Base-by-base conservation (phyloP, 352 stramenopile genomes). In the Pilasporangium apinafurcum region DNA sequence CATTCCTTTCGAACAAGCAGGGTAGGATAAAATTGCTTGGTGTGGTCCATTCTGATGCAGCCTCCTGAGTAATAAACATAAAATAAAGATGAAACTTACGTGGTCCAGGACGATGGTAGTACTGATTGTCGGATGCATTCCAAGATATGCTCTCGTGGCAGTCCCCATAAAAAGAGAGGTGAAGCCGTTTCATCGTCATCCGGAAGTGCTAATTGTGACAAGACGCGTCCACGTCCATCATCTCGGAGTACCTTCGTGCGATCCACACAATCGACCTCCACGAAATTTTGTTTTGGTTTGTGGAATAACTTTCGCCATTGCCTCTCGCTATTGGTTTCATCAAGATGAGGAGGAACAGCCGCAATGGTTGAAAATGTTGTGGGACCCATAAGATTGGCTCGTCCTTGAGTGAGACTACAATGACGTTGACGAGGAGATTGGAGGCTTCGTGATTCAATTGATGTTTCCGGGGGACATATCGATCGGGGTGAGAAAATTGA, bases 121-220 rank as follows among this genome's bases (percentile, higher is more conserved):
- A 91, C 59, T 0, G 79, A 85, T 48, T 87, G 79, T 4, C 73
- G 70, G 39, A 91, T 87, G 50, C 81, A 91, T 25, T 86, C 73
- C 32, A 88, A 53, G 35, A 87, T 79, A 37, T 88, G 69, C 33
- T 88, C 75, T 17, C 73, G 59, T 24, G 79, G 75, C 34, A 88
- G 47, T 0, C 71, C 71, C 79, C 79, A 88, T 16, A 83, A 51
- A 16, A 69, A 56, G 12, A 87, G 37, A 1, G 68, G 72, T 0
- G 69, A 70, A 18, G 39, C 18, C n/a, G 43, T 37, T 2, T 59
- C 45, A 0, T 44, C 40, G 32, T 43, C 38, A 0, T 8, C 10
- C 31, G 29, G 21, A 0, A 27, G 3, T 32, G 48, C 33, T 32
- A 30, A 13, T 41, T 52, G 16, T n/a, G n/a, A 21, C 16, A 2